Base-by-base conservation (phyloP, 176 grass and related monocot species). In the Aegilops sharonensis region DNA sequence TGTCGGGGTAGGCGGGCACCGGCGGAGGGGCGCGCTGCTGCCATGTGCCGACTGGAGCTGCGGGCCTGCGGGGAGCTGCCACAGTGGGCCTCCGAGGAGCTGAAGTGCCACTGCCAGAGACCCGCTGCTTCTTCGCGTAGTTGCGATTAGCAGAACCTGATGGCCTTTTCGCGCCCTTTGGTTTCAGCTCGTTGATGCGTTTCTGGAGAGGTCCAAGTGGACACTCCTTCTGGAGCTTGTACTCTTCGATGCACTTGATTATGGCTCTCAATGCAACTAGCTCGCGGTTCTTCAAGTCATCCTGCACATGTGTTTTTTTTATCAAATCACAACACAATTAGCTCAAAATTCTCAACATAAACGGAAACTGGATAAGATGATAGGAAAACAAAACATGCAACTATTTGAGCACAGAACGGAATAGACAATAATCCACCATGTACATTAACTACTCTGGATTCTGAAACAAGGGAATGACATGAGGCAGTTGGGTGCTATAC, bases 191-290 rank as follows among this genome's bases (percentile, higher is more conserved):
- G 57, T 71, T 68, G 3, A 94, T 68, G 36, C 84, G 89, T 56
- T 94, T 94, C 59, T 93, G 92, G 75, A 97, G 90, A 81, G 95
- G 95, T 9, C 89, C 95, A 75, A 93, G 68, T 31, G 95, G 89
- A 39, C 73, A 91, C 9, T 93, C 90, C 56, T 94, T 91, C 83
- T 93, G 90, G 78, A 97, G 92, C 76, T 94, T 97, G 86, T 91
- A 90, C 78, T 91, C 89, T 75, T 93, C 85, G 3, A 93, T 84
- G 65, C 90, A 92, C 71, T 89, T 92, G 68, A 94, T 94, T 23
- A 94, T 87, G 13, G 90, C 60, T 65, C 84, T 92, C 59, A 94
- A 47, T 9, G 88, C 88, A 72, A 83, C 39, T 81, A 92, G 76
- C 47, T 97, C 95, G 30, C 54, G 82, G 54, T 72, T 77, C 79